Percentiles rank a stretch among this genome's conserved stretches.
phyloP scores from a whole-genome alignment of 1,284 basidiomycete species.

The Tylopilus sp. region DNA sequence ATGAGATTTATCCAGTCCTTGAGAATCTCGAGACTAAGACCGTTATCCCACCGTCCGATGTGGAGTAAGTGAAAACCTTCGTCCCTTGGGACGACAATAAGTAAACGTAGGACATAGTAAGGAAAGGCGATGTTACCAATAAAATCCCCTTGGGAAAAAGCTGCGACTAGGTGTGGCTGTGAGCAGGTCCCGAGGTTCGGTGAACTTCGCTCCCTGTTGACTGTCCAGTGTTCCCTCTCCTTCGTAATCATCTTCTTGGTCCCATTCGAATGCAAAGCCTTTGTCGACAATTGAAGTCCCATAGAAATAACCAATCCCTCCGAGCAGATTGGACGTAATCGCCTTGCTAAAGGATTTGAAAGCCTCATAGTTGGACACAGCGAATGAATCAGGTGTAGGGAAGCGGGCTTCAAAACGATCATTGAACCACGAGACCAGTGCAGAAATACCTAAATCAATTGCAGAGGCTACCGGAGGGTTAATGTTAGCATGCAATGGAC shows the following conservation, averaged over 20 bases:
- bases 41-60: slow-evolving; percentile 89
- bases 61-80: slow-evolving; percentile 93
- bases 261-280: slow-evolving; percentile 83
- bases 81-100: slow-evolving; percentile 53
- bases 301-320: slow-evolving; percentile 92
- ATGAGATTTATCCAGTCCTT: slow-evolving; percentile 87
- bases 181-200: slow-evolving; percentile 71
- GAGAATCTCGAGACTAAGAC: slow-evolving; percentile 85
- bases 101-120: slow-evolving; percentile 2
- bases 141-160: slow-evolving; percentile 95
- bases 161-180: slow-evolving; percentile 92
- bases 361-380: slow-evolving; percentile 44
- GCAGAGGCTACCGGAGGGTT: slow-evolving; percentile 41
- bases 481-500: slow-evolving; percentile 13
- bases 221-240: slow-evolving; percentile 33
- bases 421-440: slow-evolving; percentile 59
- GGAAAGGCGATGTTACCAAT: slow-evolving; percentile 55
- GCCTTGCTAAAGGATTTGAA: slow-evolving; percentile 76
- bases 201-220: slow-evolving; percentile 56
- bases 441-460: slow-evolving; percentile 65
- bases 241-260: slow-evolving; percentile 65
- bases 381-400: slow-evolving; percentile 56
- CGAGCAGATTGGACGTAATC: slow-evolving; percentile 84
- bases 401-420: slow-evolving; percentile 66
- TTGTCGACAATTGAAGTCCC: slow-evolving; percentile 86